Conservation (phyloP, 495 filamentous ascomycete genomes). For the Bathelium albidoporum region DNA sequence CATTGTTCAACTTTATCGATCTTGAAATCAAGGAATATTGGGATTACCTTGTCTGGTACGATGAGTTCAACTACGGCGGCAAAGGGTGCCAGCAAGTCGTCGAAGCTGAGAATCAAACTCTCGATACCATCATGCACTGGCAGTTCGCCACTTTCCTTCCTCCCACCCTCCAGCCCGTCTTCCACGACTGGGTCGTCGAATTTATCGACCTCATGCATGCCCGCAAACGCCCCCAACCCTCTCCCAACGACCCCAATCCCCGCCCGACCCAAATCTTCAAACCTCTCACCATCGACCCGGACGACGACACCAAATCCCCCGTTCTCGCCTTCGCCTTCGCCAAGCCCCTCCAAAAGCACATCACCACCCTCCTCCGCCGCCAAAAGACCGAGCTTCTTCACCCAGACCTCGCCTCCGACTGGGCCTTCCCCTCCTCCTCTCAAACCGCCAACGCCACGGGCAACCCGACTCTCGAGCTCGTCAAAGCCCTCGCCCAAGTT, state of each 20-base stretch:
- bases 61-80: slow-evolving; percentile 96
- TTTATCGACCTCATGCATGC: slow-evolving; percentile 92
- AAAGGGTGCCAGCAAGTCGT: slow-evolving; percentile 78
- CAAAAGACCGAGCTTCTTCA: slow-evolving; percentile 87
- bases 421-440: slow-evolving; percentile 73
- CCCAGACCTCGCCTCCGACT: slow-evolving; percentile 76
- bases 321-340: slow-evolving; percentile 69
- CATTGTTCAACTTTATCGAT: slow-evolving; percentile 94
- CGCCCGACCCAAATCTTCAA: slow-evolving; percentile 57
- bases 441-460: slow-evolving; percentile 54
- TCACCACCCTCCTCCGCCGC: slow-evolving; percentile 62
- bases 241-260: slow-evolving; percentile 42
- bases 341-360: slow-evolving; percentile 82
- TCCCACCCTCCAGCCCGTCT: slow-evolving; percentile 63
- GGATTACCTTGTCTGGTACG: slow-evolving; percentile 99
- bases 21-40: slow-evolving; percentile 98
- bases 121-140: slow-evolving; percentile 97
- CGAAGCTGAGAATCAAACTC: slow-evolving; percentile 71
- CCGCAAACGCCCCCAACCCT: slow-evolving; percentile 54
- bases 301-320: slow-evolving; percentile 47
- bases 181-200: slow-evolving; percentile 88
- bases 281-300: slow-evolving; percentile 47
- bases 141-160: slow-evolving; percentile 87
- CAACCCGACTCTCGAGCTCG: slow-evolving; percentile 80
- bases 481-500: slow-evolving; percentile 85